Evolutionary conservation across 352 stramenopile species (phyloP), one percentile per base, ranked within the genome.

Genomic region (Globisporangium uncinulatum): DNA sequence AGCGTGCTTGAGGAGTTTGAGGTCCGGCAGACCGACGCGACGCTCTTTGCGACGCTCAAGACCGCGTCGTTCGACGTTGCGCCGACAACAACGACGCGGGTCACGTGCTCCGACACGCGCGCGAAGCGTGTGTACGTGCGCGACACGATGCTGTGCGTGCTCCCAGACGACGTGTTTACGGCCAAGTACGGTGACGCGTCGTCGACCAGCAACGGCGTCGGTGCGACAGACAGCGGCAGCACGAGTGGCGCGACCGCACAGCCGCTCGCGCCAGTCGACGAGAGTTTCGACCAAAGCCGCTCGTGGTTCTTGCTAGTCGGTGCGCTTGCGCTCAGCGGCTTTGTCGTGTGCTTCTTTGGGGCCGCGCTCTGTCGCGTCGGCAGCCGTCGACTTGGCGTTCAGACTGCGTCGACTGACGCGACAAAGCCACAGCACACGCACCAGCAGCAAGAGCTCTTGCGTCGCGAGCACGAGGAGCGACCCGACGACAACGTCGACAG

Each of bases 81-180:
- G 1, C 20, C 31, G 34, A 55, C 45, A 13, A 20, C 45, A n/a
- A 20, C 36, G 20, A 50, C 31, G 34, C 34, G 34, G 34, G 34
- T 7, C 42, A 43, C 54, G 19, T 81, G 72, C 53, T 74, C 69
- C 29, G 70, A 79, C 51, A 62, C 57, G 20, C 15, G 51, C 6
- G 72, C 72, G 1, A 51, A 66, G 19, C 63, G 51, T 20, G 57
- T 54, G 13, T 74, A 71, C 32, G 67, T 81, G 24, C 45, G 70
- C 20, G 51, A 77, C 37, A 79, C 72, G n/a, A 54, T 81, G 65
- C 55, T 81, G 1, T 81, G 70, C 44, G 70, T 79, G 21, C 50
- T 81, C 24, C 14, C 67, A n/a, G 67, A 81, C 50, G 60, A 67
- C 14, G 48, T 54, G 1, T 81, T 81, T 31, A 55, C 63, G 8